Percentiles rank a stretch among this genome's conserved stretches.
Conservation (phyloP, 768 basidiomycete genomes). For the Lentinula guzmanii region DNA sequence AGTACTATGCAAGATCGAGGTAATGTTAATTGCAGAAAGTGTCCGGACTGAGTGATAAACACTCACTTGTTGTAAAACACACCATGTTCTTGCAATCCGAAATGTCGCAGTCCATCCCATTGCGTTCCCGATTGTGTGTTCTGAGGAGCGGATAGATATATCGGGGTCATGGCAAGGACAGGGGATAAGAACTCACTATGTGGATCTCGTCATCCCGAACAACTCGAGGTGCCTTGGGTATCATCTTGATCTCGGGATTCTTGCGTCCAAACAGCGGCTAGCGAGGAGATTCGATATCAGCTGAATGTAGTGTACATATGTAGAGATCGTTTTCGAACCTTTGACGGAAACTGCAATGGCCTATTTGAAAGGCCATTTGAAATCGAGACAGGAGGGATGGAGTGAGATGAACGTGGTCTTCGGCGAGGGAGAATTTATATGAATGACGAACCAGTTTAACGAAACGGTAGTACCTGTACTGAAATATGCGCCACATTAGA, state of each 20-base stretch:
- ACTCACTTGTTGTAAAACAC: slow-evolving; percentile 60
- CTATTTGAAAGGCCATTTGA: slow-evolving; percentile 21
- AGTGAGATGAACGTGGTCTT: not conserved
- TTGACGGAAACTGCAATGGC: slow-evolving; percentile 64
- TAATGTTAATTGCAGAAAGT: no score
- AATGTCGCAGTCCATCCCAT: slow-evolving; percentile 65
- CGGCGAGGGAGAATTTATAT: not conserved
- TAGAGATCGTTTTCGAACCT: slow-evolving; percentile 26
- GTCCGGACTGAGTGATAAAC: not conserved
- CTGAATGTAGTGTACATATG: not conserved
- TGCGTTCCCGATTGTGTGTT: slow-evolving; percentile 70
- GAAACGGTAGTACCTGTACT: slow-evolving; percentile 51
- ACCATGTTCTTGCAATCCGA: slow-evolving; percentile 43
- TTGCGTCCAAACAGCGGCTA: slow-evolving; percentile 56
- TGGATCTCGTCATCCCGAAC: slow-evolving; percentile 45
- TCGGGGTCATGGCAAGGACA: not conserved
- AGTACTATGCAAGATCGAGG: slow-evolving; percentile 24
- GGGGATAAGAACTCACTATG: slow-evolving; percentile 32
- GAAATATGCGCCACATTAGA: not conserved
- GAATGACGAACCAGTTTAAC: slow-evolving; percentile 46
- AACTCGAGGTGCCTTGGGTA: slow-evolving; percentile 14
- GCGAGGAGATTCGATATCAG: not conserved
- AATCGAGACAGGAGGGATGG: not conserved
- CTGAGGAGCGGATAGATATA: slow-evolving; percentile 21
- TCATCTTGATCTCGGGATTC: slow-evolving; percentile 44